These are phyloP conservation scores for Nigrograna mackinnonii DNA, from an alignment of 2,329 filamentous ascomycete species.

Conservation along the genomic window DNA sequence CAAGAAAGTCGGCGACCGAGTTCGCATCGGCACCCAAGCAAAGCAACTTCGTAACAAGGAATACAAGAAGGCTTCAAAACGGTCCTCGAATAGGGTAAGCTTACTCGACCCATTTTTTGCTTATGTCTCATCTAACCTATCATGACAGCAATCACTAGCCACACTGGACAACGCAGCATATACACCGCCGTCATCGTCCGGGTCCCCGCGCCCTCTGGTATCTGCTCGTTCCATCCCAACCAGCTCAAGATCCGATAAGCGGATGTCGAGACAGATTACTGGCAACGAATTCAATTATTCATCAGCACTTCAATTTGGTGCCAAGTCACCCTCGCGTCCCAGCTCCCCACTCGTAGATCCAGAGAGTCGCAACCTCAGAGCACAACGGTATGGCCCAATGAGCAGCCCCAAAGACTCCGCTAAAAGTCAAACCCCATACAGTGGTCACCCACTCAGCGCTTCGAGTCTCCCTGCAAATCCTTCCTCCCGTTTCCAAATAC, in stretches of 20 bases:
- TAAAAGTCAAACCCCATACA: slow-evolving; percentile 58
- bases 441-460: slow-evolving; percentile 58
- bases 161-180: slow-evolving; percentile 70
- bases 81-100: slow-evolving; percentile 71
- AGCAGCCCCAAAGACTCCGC: slow-evolving; percentile 58
- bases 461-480: slow-evolving; percentile 51
- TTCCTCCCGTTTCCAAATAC: slow-evolving; percentile 49
- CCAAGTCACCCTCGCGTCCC: slow-evolving; percentile 67
- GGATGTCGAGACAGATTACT: slow-evolving; percentile 51
- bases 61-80: slow-evolving; percentile 61
- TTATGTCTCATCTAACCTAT: slow-evolving; percentile 14
- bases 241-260: slow-evolving; percentile 50
- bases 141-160: slow-evolving; percentile 76
- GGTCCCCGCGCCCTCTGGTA: slow-evolving; percentile 66
- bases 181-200: slow-evolving; percentile 66
- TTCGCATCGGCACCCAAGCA: slow-evolving; percentile 68
- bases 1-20: slow-evolving; percentile 94
- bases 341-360: slow-evolving; percentile 70
- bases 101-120: slow-evolving; percentile 41
- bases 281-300: slow-evolving; percentile 48
- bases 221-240: slow-evolving; percentile 51
- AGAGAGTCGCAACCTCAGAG: slow-evolving; percentile 54
- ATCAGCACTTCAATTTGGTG: slow-evolving; percentile 39
- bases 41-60: slow-evolving; percentile 54
- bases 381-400: slow-evolving; percentile 63